Evolutionary conservation across 2,329 filamentous ascomycete species (phyloP), one percentile per base, ranked within the genome.

Genomic region (Aspergillus oerlinghausenensis): DNA sequence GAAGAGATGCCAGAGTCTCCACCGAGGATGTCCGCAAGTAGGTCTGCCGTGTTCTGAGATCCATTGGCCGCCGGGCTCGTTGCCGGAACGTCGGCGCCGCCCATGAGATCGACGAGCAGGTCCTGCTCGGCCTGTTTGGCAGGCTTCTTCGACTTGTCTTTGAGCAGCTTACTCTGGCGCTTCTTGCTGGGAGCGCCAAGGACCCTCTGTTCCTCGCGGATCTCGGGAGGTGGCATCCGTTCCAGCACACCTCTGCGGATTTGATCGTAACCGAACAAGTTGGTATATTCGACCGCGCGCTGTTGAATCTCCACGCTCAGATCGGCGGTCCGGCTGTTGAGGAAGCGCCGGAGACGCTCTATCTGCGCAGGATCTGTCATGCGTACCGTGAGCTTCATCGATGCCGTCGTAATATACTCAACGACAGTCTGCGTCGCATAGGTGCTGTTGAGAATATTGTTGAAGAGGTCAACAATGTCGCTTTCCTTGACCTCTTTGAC

Each of bases 181-280:
- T 84, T 87, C 61, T 82, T 80, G 66, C 88, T 84, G 1, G 91
- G 87, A 67, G 93, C 89, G 47, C 92, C 92, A 19, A 99, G 80
- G 3, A 97, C 92, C 58, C 93, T 84, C 54, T 94, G 93, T 72
- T 96, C 91, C 72, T 99, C 94, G 63, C 93, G 91, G 68, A 99
- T 97, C 73, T 97, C 93, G 8, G 94, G 94, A 1, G 94, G 85
- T 7, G 94, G 94, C 95, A 99, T 99, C 73, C 94, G 95, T 76
- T 99, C 94, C 10, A 99, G 79, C 2, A 99, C 94, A 56, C 94
- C 94, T 58, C 84, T 84, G 54, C 93, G 87, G 55, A 99, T 89
- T 58, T 91, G 82, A 65, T 99, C 92, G 67, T 91, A 91, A 0
- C 85, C 84, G 67, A 99, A 97, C n/a, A 99, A 81, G 68, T 97